Evolutionary conservation across 352 stramenopile genomes (phyloP).

Genomic region (Pythium phragmitis): DNA sequence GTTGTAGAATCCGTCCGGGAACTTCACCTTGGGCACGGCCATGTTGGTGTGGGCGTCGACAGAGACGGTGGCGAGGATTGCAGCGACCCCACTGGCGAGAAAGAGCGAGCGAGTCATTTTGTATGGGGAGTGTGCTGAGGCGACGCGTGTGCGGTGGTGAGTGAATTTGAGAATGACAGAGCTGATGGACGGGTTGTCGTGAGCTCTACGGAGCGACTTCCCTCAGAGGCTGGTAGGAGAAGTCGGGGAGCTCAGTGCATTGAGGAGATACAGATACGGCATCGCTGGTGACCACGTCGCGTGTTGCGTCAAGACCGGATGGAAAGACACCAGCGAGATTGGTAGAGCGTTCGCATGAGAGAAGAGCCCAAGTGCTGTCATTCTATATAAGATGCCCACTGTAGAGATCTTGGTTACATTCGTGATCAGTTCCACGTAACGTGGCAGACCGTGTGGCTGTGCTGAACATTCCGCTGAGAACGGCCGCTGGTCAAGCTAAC

Average conservation of each 20-base stretch:
- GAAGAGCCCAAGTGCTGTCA: too few relatives aligned
- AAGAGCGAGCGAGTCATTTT: background rate
- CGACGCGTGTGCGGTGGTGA: background rate
- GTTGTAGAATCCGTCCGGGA: constrained; percentile 22
- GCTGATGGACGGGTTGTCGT: too few relatives aligned
- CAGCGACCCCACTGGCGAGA: background rate
- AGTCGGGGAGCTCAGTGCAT: too few relatives aligned
- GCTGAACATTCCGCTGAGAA: background rate
- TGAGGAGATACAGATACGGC: too few relatives aligned
- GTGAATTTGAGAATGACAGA: background rate
- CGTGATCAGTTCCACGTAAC: background rate
- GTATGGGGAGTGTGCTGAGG: too few relatives aligned
- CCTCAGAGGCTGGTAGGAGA: too few relatives aligned
- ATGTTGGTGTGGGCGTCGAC: constrained; percentile 26
- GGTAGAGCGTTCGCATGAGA: too few relatives aligned
- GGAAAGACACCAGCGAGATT: background rate
- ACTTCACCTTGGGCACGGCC: constrained; percentile 9
- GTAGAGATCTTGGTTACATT: background rate
- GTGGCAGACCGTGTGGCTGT: background rate
- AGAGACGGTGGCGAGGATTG: constrained; percentile 6
- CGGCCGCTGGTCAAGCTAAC: background rate
- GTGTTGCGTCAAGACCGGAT: too few relatives aligned
- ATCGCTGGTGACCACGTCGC: too few relatives aligned
- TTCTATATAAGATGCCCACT: too few relatives aligned
- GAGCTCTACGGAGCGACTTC: too few relatives aligned